Evolutionary conservation across 495 filamentous ascomycete species (phyloP), one percentile per base, ranked within the genome.

Genomic region (Ramalina intermedia): DNA sequence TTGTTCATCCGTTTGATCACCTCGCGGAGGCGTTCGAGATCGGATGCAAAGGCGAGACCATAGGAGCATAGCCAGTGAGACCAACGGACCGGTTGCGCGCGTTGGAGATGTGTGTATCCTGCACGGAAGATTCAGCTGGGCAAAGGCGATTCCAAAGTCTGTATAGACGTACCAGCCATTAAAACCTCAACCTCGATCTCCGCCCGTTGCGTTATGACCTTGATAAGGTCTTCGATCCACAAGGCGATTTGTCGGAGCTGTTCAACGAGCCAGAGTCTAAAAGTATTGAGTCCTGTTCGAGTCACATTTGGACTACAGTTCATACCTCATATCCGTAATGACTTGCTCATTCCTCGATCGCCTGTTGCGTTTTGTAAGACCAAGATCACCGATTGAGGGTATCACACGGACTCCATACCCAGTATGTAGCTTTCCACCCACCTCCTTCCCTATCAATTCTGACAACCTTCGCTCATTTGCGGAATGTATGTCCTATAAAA

Each of bases 261-360:
- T 54, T 86, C 82, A 39, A 85, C 73, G 49, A 94, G 68, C 90
- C 90, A 96, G 60, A 95, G 67, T 47, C 44, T 44, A 27, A 5
- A 9, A 23, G 14, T 23, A 17, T 6, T 41, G 39, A 41, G 14
- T 1, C 0, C 8, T 17, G 8, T 17, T 41, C 14, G 21, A 41
- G 24, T 46, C 17, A 33, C 21, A 29, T 42, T 1, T 26, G 35
- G 1, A 2, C 12, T 4, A 23, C 11, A n/a, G 27, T n/a, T 2
- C n/a, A 16, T 38, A 36, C 41, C 55, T 49, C 84, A 95, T 90
- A 58, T 96, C 90, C 20, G 84, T 90, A 23, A 82, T 87, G 50
- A 96, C 76, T 68, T 96, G 91, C 68, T 96, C 91, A 60, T 96
- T 96, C 41, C 91, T 71, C 58, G 80, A 87, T 20, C 91, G 49